Evolutionary conservation across 192 early-diverging fungal species (phyloP).

Genomic region (Lobosporangium transversale): DNA sequence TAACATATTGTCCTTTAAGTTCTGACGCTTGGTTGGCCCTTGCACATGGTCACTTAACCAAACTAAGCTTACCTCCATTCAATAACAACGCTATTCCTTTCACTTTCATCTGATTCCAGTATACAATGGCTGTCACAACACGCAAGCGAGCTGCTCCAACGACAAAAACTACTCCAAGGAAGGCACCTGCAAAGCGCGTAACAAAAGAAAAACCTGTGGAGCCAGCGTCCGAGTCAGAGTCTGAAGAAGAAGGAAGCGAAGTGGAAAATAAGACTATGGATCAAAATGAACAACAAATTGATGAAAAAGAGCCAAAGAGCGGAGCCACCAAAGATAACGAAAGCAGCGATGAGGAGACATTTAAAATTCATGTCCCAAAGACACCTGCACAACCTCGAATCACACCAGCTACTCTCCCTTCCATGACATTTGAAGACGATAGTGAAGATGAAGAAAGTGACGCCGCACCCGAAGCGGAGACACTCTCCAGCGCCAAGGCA

Average conservation of each 20-base stretch:
- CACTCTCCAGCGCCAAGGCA: constrained; percentile 44
- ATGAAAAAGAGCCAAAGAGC: constrained; percentile 10
- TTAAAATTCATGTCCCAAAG: constrained; percentile 52
- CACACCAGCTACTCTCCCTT: constrained; percentile 23
- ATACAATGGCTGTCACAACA: constrained; percentile 36
- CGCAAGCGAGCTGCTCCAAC: constrained; percentile 23
- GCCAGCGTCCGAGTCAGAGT: constrained; percentile 13
- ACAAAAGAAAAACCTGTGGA: constrained; percentile 18
- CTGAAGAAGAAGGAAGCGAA: constrained; percentile 5
- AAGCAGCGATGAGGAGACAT: constrained; percentile 30
- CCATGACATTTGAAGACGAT: constrained; percentile 36
- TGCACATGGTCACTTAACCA: too few species aligned
- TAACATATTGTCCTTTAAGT: too few species aligned
- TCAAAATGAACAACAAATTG: not conserved
- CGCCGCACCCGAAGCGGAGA: constrained; percentile 46
- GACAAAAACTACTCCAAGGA: constrained; percentile 11
- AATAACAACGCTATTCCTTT: too few species aligned
- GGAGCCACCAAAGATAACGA: constrained; percentile 2
- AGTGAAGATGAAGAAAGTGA: constrained; percentile 45
- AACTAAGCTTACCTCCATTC: too few species aligned
- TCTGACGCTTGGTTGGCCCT: too few species aligned
- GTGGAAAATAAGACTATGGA: constrained; percentile 1
- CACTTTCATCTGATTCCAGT: too few species aligned
- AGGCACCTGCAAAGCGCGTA: constrained; percentile 9
- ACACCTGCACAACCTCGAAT: constrained; percentile 16